Evolutionary conservation across 2,329 filamentous ascomycete species (phyloP), one percentile per base, ranked within the genome.

Genomic region (Hymenoscyphus scutula): DNA sequence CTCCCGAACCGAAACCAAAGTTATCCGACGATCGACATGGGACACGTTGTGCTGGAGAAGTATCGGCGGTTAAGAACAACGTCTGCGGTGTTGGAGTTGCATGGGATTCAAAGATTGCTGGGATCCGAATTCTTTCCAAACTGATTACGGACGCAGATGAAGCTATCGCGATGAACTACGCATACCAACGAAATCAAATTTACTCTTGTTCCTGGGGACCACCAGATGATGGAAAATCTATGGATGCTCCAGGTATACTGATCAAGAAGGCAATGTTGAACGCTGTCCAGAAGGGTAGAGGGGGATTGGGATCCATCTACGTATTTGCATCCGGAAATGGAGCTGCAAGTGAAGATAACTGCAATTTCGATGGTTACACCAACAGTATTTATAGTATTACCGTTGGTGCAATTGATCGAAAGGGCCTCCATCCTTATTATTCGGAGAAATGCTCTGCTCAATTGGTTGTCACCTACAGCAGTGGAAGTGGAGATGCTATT

Each of bases 361-460:
- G 95, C 83, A 99, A 99, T 76, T 99, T 99, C 75, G 95, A 99
- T 74, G 95, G 95, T 45, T 99, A 99, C 77, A 99, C 95, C 64
- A 99, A 99, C 80, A 97, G 93, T 74, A 99, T 99, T 71, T 99
- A 98, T 82, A 97, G 92, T 75, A 95, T 99, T 70, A 97, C 93
- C 0, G 92, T 99, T 19, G 95, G 95, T 41, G 94, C 94, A 37
- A 89, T 99, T 65, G 93, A 97, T 74, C 84, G 91, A 63, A 87
- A 89, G 68, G 93, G 94, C 45, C 77, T 84, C n/a, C 94, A 98
- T 73, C 93, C 95, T 0, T 95, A 94, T 75, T 99, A 99, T 76
- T 97, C 94, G 0, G 95, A 99, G 76, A 89, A 91, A 66, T 99
- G 95, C 79, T 97, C 94, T 2, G 95, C 95, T 25, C 91, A 97